Conservation (phyloP, 1,284 basidiomycete genomes). For the Chalciporus piperatoides region DNA sequence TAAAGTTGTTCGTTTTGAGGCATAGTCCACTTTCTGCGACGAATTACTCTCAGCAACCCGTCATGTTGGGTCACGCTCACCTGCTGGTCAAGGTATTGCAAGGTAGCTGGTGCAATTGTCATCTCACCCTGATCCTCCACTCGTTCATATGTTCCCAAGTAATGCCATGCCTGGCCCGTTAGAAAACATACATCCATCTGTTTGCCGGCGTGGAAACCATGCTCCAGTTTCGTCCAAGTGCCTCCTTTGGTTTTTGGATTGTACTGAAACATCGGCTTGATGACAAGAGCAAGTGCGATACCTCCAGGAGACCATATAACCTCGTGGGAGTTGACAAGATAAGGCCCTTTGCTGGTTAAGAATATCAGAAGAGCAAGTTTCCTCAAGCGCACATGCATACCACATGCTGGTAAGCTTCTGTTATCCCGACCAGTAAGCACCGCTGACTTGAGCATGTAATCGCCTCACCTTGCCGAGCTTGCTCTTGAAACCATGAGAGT, state of each 20-base stretch:
- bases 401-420: slow-evolving; percentile 8
- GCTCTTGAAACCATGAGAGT: neutral
- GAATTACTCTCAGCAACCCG: slow-evolving; percentile 1
- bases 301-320: slow-evolving; percentile 25
- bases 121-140: slow-evolving; percentile 6
- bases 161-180: slow-evolving; percentile 5
- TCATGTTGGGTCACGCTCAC: slow-evolving; percentile 8
- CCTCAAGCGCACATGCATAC: slow-evolving; percentile 9
- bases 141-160: slow-evolving; percentile 31
- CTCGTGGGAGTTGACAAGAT: slow-evolving; percentile 14
- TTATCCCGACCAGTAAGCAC: slow-evolving; percentile 5
- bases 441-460: neutral
- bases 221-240: slow-evolving; percentile 16
- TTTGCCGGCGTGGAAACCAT: slow-evolving; percentile 14
- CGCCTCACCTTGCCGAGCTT: slow-evolving; percentile 17
- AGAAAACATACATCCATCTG: slow-evolving; percentile 23
- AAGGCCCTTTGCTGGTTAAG: slow-evolving; percentile 11
- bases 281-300: slow-evolving; percentile 23
- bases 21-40: slow-evolving; percentile 17
- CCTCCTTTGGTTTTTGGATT: slow-evolving; percentile 23
- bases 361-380: neutral
- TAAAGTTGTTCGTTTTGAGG: slow-evolving; percentile 17
- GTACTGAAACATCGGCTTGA: slow-evolving; percentile 26
- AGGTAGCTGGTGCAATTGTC: slow-evolving; percentile 15
- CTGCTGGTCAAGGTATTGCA: slow-evolving; percentile 9